phyloP scores from a whole-genome alignment of 164 flowering plant species.

The Tetrastigma voinierianum region DNA sequence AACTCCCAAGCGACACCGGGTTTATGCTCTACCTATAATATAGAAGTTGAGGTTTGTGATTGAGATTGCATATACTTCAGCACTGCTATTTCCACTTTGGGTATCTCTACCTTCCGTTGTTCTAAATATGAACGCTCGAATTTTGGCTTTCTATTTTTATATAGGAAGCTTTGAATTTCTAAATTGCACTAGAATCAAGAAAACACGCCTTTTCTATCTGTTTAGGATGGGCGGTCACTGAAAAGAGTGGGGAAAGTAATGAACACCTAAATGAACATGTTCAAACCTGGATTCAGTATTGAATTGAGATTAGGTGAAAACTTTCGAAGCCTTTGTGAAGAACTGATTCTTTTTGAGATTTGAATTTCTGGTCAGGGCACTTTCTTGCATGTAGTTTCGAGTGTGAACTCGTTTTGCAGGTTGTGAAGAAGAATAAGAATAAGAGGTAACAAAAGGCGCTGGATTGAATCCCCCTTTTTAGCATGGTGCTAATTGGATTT shows the following conservation, averaged over 20 bases:
- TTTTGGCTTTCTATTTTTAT: too few species aligned
- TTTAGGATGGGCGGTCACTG: too few species aligned
- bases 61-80: too few species aligned
- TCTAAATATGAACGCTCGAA: background rate
- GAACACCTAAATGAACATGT: background rate
- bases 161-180: background rate
- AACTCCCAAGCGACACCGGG: too few species aligned
- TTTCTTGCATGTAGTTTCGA: background rate
- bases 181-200: background rate
- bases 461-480: too few species aligned
- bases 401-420: conserved; percentile 16
- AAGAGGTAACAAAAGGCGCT: conserved; percentile 3
- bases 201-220: background rate
- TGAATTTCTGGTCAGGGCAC: background rate
- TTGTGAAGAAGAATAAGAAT: conserved; percentile 16
- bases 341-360: too few species aligned
- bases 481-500: too few species aligned
- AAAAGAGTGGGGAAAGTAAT: background rate
- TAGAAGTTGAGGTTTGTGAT: too few species aligned
- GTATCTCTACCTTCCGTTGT: background rate
- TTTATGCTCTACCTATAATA: too few species aligned
- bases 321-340: too few species aligned
- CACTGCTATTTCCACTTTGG: background rate
- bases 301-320: too few species aligned
- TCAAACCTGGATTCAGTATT: too few species aligned